A percentile compares a stretch with the other conserved stretches of the same genome.
Conservation (phyloP, 306 rosid species). For the Prunus dulcis region DNA sequence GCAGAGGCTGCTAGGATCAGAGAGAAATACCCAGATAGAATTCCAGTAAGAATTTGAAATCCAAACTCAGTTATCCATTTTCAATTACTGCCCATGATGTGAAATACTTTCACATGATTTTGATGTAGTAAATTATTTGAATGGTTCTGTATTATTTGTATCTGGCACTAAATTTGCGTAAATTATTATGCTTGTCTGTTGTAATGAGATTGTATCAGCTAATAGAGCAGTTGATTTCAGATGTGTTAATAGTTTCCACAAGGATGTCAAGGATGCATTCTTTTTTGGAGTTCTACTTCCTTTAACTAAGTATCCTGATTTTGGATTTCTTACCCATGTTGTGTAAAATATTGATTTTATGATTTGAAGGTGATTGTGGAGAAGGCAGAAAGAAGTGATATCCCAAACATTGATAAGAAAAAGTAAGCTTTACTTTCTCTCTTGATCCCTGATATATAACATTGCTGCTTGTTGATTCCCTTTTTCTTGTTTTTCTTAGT, state of each 20-base stretch:
- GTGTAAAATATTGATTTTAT: constrained; percentile 20
- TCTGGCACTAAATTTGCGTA: neutral
- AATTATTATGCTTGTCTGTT: neutral
- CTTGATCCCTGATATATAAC: neutral
- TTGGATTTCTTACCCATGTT: constrained; percentile 12
- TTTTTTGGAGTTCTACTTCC: neutral
- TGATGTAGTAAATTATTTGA: neutral
- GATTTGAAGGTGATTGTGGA: constrained; percentile 84
- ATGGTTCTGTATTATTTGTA: neutral
- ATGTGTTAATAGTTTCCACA: neutral
- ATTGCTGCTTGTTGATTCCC: neutral
- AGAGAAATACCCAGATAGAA: constrained; percentile 90
- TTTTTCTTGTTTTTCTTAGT: neutral
- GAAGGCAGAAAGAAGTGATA: constrained; percentile 94
- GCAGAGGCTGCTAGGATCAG: constrained; percentile 91
- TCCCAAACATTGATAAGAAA: constrained; percentile 90
- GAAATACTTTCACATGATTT: neutral
- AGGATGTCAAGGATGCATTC: neutral
- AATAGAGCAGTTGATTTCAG: constrained; percentile 4
- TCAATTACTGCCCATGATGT: neutral
- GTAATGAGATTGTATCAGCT: neutral
- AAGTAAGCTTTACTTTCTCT: constrained; percentile 52
- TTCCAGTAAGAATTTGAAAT: constrained; percentile 60
- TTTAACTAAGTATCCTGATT: no score
- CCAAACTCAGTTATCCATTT: neutral